Evolutionary conservation across 2,329 filamentous ascomycete species (phyloP), one percentile per base, ranked within the genome.

Genomic region (Cladophialophora yegresii): DNA sequence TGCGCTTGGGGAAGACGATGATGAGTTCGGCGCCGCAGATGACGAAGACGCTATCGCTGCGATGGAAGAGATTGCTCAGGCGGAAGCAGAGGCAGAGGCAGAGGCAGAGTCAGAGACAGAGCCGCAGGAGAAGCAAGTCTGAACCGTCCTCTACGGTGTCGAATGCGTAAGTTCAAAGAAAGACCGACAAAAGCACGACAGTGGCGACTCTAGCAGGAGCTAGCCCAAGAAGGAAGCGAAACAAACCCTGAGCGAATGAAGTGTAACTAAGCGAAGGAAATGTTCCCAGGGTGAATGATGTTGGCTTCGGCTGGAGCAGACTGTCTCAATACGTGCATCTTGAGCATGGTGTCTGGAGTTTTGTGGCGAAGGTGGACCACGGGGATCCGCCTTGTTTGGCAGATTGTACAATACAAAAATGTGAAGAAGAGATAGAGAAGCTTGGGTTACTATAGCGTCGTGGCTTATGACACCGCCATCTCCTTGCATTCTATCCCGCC

Each of bases 11-110:
- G 13, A 26, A 28, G 26, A 26, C 8, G 47, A 51, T 20, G 70
- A 70, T 9, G 70, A 73, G n/a, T 62, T 69, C 45, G 72, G 72
- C 23, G 75, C 75, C 57, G 76, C 78, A 33, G 78, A 78, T 67
- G 77, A 79, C 36, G 75, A 76, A 49, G 79, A 80, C 65, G 72
- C 73, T 40, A 67, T 76, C 20, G 79, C 80, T 58, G 77, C 77
- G 23, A 67, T 80, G 30, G 77, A 80, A 63, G 76, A 75, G 54
- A 69, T 80, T 40, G 74, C 73, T 12, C 62, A 49, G 45, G 49
- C 51, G 57, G 36, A 67, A 54, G 30, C 60, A 30, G 60, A 50
- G 68, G 70, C 57, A n/a, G 32, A 26, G 13, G 36, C 36, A 16
- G 36, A 49, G 45, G 49, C 50, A 55, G 33, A 67, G 54, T 28